Percentiles rank a stretch among this genome's conserved stretches.
These are phyloP conservation scores for Colletotrichum sp. DNA, from an alignment of 2,329 filamentous ascomycete species.

Conservation along the genomic window DNA sequence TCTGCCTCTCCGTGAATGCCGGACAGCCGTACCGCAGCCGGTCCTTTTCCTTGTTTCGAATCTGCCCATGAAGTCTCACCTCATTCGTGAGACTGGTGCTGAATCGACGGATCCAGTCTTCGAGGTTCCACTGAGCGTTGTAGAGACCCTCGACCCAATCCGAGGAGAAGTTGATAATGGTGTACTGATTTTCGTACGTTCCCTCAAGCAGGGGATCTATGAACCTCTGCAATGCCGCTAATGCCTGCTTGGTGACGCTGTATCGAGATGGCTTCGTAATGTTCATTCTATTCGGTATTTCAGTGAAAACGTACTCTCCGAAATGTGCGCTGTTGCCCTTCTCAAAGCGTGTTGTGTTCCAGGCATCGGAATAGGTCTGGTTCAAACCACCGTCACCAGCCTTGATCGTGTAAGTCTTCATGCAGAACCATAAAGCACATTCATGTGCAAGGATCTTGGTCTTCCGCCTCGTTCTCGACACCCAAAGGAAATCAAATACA, in stretches of 20 bases:
- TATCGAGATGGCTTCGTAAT: slow-evolving; percentile 29
- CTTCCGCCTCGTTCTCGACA: slow-evolving; percentile 25
- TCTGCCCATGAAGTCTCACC: slow-evolving; percentile 35
- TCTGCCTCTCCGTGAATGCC: slow-evolving; percentile 33
- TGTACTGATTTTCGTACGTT: slow-evolving; percentile 32
- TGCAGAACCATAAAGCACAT: slow-evolving; percentile 43
- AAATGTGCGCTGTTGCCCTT: slow-evolving; percentile 28
- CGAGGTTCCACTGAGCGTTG: slow-evolving; percentile 33
- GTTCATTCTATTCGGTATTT: slow-evolving; percentile 34
- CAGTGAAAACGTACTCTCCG: slow-evolving; percentile 35
- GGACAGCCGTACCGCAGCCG: slow-evolving; percentile 30
- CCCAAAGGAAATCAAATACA: slow-evolving; percentile 38
- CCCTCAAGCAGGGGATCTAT: slow-evolving; percentile 35
- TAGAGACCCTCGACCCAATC: slow-evolving; percentile 44
- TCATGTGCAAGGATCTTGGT: slow-evolving; percentile 29
- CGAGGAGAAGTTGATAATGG: slow-evolving; percentile 35
- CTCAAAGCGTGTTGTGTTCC: slow-evolving; percentile 29
- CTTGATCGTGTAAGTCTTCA: slow-evolving; percentile 33
- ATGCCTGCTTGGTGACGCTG: slow-evolving; percentile 33
- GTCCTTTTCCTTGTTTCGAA: slow-evolving; percentile 2
- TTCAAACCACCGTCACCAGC: slow-evolving; percentile 32
- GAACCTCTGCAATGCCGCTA: slow-evolving; percentile 35
- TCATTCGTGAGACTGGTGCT: slow-evolving; percentile 40
- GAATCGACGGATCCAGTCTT: slow-evolving; percentile 36
- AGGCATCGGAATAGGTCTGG: slow-evolving; percentile 12